Conservation (phyloP, 2,329 filamentous ascomycete genomes). For the Pseudopithomyces chartarum region DNA sequence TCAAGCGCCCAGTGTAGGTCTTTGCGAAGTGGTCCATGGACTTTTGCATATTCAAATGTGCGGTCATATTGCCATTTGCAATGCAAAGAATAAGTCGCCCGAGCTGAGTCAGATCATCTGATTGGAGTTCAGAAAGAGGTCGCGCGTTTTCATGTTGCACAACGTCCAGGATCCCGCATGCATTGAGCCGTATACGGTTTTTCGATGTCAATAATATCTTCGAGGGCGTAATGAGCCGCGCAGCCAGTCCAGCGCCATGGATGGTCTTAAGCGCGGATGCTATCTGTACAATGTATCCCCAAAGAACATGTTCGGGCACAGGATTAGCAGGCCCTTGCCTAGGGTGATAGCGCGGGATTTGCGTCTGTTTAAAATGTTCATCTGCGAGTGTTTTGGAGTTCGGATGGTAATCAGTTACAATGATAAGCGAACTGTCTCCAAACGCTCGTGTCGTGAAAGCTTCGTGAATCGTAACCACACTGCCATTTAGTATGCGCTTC, state of each 20-base stretch:
- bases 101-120: conserved; percentile 84
- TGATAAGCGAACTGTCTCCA: conserved; percentile 90
- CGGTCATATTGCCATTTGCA: conserved; percentile 68
- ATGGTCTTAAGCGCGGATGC: conserved; percentile 86
- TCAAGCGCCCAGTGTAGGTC: conserved; percentile 77
- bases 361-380: conserved; percentile 65
- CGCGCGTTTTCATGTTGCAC: conserved; percentile 77
- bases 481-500: conserved; percentile 82
- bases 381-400: conserved; percentile 88
- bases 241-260: conserved; percentile 79
- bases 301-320: conserved; percentile 74
- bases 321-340: conserved; percentile 41
- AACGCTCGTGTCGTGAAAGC: conserved; percentile 93
- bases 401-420: conserved; percentile 93
- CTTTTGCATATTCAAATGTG: conserved; percentile 67
- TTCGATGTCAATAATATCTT: conserved; percentile 92
- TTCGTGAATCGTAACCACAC: conserved; percentile 84
- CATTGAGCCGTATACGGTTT: conserved; percentile 85
- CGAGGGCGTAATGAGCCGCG: conserved; percentile 81
- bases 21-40: conserved; percentile 77
- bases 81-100: conserved; percentile 84
- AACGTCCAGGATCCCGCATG: conserved; percentile 88
- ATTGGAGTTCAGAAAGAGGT: conserved; percentile 76
- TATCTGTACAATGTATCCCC: conserved; percentile 92
- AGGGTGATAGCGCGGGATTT: conserved; percentile 45